Conservation (phyloP, 2,329 filamentous ascomycete genomes). For the Nigrospora oryzae region DNA sequence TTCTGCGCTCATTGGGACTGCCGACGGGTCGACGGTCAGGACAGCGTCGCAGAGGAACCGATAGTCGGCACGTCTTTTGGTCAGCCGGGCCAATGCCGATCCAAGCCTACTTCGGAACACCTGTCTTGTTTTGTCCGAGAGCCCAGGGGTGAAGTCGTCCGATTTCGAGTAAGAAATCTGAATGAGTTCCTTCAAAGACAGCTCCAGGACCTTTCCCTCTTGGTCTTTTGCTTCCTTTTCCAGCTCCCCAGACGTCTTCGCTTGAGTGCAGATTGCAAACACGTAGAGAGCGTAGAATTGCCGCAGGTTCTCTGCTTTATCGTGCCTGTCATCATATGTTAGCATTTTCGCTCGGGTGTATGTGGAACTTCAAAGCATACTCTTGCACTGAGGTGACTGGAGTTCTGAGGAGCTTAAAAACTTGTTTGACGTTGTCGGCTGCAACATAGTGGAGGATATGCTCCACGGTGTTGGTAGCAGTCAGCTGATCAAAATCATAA, state of each 20-base stretch:
- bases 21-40: constrained; percentile 41
- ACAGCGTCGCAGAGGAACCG: constrained; percentile 45
- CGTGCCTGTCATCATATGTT: neutral
- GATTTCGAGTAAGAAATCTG: constrained; percentile 45
- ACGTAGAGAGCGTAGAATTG: constrained; percentile 46
- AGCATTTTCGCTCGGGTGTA: neutral
- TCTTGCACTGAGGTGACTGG: constrained; percentile 28
- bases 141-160: constrained; percentile 28
- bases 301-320: constrained; percentile 32
- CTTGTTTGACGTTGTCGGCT: constrained; percentile 42
- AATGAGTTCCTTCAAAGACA: constrained; percentile 43
- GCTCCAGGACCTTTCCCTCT: constrained; percentile 26
- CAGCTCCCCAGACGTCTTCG: constrained; percentile 17
- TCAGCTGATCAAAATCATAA: constrained; percentile 77
- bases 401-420: constrained; percentile 38
- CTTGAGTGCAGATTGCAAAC: constrained; percentile 38
- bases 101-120: constrained; percentile 48
- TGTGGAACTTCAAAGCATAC: constrained; percentile 21
- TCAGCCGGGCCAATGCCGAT: constrained; percentile 49
- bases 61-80: constrained; percentile 44
- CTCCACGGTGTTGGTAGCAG: constrained; percentile 78
- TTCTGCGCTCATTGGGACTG: constrained; percentile 46
- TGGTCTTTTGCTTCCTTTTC: constrained; percentile 14
- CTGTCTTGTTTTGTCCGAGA: constrained; percentile 46
- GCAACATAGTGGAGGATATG: constrained; percentile 57